Evolutionary conservation across 2,329 filamentous ascomycete genomes (phyloP).

Genomic region (Sphaerulina populicola): DNA sequence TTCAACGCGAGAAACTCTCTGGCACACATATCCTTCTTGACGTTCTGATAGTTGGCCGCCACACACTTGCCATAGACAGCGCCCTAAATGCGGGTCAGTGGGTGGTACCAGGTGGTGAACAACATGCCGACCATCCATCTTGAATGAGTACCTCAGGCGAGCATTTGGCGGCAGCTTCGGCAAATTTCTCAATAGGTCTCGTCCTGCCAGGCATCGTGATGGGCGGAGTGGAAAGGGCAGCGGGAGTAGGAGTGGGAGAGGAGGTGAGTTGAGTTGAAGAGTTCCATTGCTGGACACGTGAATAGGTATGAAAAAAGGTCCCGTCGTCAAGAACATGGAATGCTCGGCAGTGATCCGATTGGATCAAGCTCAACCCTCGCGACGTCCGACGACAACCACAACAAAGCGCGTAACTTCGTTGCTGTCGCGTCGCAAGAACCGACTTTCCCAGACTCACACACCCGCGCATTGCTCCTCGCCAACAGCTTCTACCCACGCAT

Average conservation of each 20-base stretch:
- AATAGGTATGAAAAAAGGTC: too few relatives aligned
- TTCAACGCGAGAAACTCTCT: constrained; percentile 79
- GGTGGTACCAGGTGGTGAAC: not conserved
- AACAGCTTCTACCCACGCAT: constrained; percentile 9
- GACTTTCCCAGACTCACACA: not conserved
- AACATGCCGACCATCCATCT: not conserved
- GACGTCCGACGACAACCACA: constrained; percentile 3
- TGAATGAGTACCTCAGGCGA: constrained; percentile 52
- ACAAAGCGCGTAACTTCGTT: constrained; percentile 7
- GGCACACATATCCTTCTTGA: constrained; percentile 83
- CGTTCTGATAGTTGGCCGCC: constrained; percentile 76
- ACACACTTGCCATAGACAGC: constrained; percentile 86
- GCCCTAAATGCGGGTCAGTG: constrained; percentile 48
- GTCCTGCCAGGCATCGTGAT: constrained; percentile 40
- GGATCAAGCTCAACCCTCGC: not conserved
- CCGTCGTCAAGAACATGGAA: constrained; percentile 5
- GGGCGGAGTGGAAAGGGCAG: not conserved
- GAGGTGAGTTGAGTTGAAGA: too few relatives aligned
- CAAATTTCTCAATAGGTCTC: constrained; percentile 61
- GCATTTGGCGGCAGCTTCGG: constrained; percentile 57
- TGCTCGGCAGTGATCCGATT: not conserved
- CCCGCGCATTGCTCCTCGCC: not conserved
- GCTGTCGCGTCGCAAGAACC: not conserved
- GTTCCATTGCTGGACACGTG: not conserved
- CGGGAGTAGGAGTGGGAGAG: not conserved